Evolutionary conservation across 441 rosid species (phyloP).

Genomic region (Geranium incanum): DNA sequence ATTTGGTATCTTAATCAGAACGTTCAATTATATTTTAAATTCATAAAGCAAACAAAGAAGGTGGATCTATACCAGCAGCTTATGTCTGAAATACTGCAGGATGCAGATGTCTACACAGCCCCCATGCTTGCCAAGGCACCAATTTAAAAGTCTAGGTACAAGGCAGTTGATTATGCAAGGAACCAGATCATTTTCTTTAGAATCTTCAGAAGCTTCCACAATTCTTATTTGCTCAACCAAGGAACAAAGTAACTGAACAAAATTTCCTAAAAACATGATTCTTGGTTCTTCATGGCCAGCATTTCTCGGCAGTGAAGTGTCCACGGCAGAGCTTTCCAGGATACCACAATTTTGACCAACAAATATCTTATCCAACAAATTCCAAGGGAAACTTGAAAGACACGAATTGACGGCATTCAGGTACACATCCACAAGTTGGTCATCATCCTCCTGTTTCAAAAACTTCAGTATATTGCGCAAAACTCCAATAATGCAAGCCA

Average conservation of each 20-base stretch:
- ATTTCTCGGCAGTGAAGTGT: conserved; percentile 19
- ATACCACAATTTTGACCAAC: conserved; percentile 21
- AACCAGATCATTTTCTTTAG: conserved; percentile 30
- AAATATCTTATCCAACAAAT: conserved; percentile 32
- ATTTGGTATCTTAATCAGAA: neutral
- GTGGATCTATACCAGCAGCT: conserved; percentile 55
- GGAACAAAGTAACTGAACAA: conserved; percentile 69
- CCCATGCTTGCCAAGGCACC: conserved; percentile 52
- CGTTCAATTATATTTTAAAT: neutral
- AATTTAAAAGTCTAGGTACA: conserved; percentile 50
- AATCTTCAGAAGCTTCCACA: conserved; percentile 28
- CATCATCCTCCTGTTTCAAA: conserved; percentile 50
- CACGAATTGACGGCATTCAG: conserved; percentile 37
- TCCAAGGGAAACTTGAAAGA: conserved; percentile 50
- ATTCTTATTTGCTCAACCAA: conserved; percentile 39
- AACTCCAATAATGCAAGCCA: conserved; percentile 44
- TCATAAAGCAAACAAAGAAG: conserved; percentile 8
- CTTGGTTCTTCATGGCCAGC: conserved; percentile 23
- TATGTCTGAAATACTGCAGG: conserved; percentile 62
- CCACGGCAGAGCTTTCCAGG: conserved; percentile 14
- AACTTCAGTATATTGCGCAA: conserved; percentile 52
- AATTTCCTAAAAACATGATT: conserved; percentile 45
- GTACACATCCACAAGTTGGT: conserved; percentile 36
- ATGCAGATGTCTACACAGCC: conserved; percentile 26
- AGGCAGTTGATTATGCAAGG: conserved; percentile 32